A percentile compares a stretch with the other conserved stretches of the same genome.
Evolutionary conservation across 2,329 filamentous ascomycete species (phyloP).

Genomic region (Monilinia fructigena): DNA sequence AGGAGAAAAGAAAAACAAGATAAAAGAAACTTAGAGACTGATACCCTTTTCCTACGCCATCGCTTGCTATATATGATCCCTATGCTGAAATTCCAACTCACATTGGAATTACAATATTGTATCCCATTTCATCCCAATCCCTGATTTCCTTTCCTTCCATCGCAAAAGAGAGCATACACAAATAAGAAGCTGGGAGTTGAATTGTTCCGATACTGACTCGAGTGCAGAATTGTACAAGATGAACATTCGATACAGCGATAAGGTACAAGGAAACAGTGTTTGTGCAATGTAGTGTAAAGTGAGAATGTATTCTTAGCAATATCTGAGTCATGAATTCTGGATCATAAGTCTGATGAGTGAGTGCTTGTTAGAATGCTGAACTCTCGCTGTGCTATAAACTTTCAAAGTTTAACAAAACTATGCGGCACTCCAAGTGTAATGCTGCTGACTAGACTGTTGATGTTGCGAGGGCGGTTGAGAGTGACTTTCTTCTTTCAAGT

Average conservation of each 20-base stretch:
- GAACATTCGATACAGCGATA: not conserved
- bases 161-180: not conserved
- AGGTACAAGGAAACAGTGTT: not conserved
- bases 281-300: not conserved
- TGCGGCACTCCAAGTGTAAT: conserved; percentile 37
- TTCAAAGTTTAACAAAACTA: conserved; percentile 11
- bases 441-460: conserved; percentile 26
- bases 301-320: not conserved
- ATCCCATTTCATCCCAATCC: conserved; percentile 2
- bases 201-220: conserved; percentile 5
- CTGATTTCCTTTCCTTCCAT: not conserved
- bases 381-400: not conserved
- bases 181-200: not conserved
- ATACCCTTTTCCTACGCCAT: conserved; percentile 19
- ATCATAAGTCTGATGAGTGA: conserved; percentile 1
- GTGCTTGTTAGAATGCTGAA: not conserved
- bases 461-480: conserved; percentile 23
- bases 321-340: not conserved
- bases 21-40: conserved; percentile 3
- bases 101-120: not conserved
- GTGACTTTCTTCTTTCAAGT: conserved; percentile 32
- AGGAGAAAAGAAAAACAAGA: not conserved
- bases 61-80: conserved; percentile 17
- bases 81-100: not conserved
- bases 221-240: conserved; percentile 16